These are phyloP conservation scores for Drechslera avenae DNA, from an alignment of 2,329 filamentous ascomycete genomes.

Conservation along the genomic window DNA sequence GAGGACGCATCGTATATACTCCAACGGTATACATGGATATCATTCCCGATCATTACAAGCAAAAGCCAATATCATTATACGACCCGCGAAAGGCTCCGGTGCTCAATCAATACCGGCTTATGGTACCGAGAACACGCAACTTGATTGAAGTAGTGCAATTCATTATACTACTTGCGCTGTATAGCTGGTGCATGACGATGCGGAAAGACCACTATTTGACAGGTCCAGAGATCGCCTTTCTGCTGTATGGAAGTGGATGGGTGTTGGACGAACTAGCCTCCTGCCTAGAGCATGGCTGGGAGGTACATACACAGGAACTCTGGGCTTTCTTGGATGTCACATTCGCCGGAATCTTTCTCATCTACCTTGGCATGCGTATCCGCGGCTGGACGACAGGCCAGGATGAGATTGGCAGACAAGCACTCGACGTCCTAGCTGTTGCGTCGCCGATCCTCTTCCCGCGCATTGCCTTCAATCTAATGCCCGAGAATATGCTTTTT, in stretches of 20 bases:
- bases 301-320: slow-evolving; percentile 83
- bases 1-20: slow-evolving; percentile 79
- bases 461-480: slow-evolving; percentile 78
- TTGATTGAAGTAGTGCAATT: slow-evolving; percentile 78
- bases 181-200: slow-evolving; percentile 73
- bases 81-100: slow-evolving; percentile 75
- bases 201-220: slow-evolving; percentile 65
- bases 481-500: slow-evolving; percentile 85
- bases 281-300: slow-evolving; percentile 76
- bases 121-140: slow-evolving; percentile 79
- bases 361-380: slow-evolving; percentile 71
- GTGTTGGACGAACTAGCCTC: slow-evolving; percentile 77
- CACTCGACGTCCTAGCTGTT: slow-evolving; percentile 78
- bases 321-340: slow-evolving; percentile 87
- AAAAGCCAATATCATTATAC: slow-evolving; percentile 80
- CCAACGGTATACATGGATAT: slow-evolving; percentile 82
- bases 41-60: slow-evolving; percentile 84
- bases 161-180: slow-evolving; percentile 69
- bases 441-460: slow-evolving; percentile 79
- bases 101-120: slow-evolving; percentile 83
- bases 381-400: slow-evolving; percentile 63
- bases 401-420: slow-evolving; percentile 63
- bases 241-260: slow-evolving; percentile 78
- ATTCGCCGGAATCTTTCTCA: slow-evolving; percentile 72
- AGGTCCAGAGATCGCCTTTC: slow-evolving; percentile 68